phyloP scores from a whole-genome alignment of 805 yeast genomes.

The Saturnispora zaruensis region DNA sequence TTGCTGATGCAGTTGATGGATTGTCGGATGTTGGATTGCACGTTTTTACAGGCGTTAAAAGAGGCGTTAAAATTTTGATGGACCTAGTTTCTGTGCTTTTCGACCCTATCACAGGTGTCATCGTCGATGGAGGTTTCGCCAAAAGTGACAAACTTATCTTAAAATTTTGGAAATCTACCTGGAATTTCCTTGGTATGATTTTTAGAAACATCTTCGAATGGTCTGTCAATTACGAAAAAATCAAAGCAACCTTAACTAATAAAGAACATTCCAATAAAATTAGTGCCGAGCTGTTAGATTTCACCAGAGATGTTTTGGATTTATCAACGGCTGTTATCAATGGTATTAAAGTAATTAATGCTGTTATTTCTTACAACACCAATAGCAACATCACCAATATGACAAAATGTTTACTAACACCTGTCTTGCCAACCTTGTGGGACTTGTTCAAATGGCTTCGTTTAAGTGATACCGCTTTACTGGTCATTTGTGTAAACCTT shows the following conservation, averaged over 20 bases:
- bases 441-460: slow-evolving; percentile 74
- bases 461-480: slow-evolving; percentile 67
- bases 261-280: slow-evolving; percentile 20
- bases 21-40: slow-evolving; percentile 5
- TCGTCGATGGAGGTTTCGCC: slow-evolving; percentile 16
- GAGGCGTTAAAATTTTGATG: slow-evolving; percentile 64
- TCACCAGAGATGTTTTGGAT: slow-evolving; percentile 81
- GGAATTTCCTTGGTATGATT: slow-evolving; percentile 66
- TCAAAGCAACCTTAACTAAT: slow-evolving; percentile 17
- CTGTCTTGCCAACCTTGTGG: slow-evolving; percentile 53
- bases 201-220: slow-evolving; percentile 62
- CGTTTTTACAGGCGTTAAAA: slow-evolving; percentile 16
- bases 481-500: slow-evolving; percentile 63
- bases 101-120: slow-evolving; percentile 58
- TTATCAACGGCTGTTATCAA: slow-evolving; percentile 60
- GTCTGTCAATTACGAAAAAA: slow-evolving; percentile 41
- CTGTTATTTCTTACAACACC: slow-evolving; percentile 21
- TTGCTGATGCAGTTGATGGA: slow-evolving; percentile 38
- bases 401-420: slow-evolving; percentile 33
- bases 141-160: slow-evolving; percentile 22
- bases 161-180: slow-evolving; percentile 57
- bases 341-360: slow-evolving; percentile 45
- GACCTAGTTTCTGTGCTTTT: slow-evolving; percentile 58
- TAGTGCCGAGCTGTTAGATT: slow-evolving; percentile 37
- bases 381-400: slow-evolving; percentile 13